Base-by-base conservation (phyloP, 2,329 filamentous ascomycete species). In the Aspergillus pseudonomiae region DNA sequence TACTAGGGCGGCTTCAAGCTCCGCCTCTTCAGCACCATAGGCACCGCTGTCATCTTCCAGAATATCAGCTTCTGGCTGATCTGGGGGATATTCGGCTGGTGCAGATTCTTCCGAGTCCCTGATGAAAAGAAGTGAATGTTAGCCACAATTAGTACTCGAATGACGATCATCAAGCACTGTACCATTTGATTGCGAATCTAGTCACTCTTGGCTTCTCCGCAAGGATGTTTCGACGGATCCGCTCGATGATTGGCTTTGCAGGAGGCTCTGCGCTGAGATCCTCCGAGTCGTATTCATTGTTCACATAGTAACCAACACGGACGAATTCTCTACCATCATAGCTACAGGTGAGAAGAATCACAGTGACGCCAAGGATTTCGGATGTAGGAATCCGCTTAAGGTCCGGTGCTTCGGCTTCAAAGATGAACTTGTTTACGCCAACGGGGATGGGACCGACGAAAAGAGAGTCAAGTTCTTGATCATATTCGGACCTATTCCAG, bases 91-190 rank as follows among this genome's bases (percentile, higher is more conserved):
- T 80, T 99, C 94, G 68, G 95, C 89, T 2, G 95, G 95, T 34
- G 95, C 95, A 77, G 93, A 95, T 69, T 94, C 94, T 75, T 99
- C 95, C n/a, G 92, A 95, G 76, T 99, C 95, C 94, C 94, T 97
- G 67, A 46, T 69, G 57, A 19, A 39, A 34, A 45, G 6, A 30
- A 26, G 21, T 19, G 4, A 36, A 50, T 26, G n/a, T 65, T 46
- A 64, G 63, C 39, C 12, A 41, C 28, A 30, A 19, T 39, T 10
- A 21, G 28, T 10, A 6, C 9, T 14, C 5, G 34, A 6, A n/a
- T 26, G 16, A 57, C 16, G 41, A n/a, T 19, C 24, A 28, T 6
- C 21, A n/a, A 56, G 54, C 11, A 19, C 46, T 66, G 55, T 86
- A 97, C 95, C 95, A 99, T 83, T 99, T 99, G 82, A 99, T 99